phyloP scores from a whole-genome alignment of 2,329 filamentous ascomycete genomes.

The Cryphonectria radicalis region DNA sequence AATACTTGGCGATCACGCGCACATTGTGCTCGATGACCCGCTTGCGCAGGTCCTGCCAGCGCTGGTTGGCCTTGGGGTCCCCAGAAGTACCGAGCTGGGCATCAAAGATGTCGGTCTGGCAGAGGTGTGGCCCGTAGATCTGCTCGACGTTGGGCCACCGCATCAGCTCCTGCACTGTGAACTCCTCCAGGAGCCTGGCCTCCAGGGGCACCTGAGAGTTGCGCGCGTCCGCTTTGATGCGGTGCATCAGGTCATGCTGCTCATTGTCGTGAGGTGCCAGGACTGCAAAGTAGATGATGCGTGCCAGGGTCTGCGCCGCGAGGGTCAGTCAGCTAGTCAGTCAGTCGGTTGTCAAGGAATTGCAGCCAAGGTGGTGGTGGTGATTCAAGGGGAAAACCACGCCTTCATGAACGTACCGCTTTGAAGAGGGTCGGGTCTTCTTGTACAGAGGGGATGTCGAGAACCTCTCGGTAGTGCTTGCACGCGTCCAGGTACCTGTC shows the following conservation, averaged over 20 bases:
- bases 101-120: constrained; percentile 88
- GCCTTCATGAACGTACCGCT: constrained; percentile 18
- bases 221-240: constrained; percentile 83
- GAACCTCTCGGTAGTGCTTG: constrained; percentile 96
- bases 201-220: constrained; percentile 79
- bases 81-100: constrained; percentile 64
- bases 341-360: neutral
- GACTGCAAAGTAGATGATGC: constrained; percentile 97
- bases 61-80: constrained; percentile 79
- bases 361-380: neutral
- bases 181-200: constrained; percentile 86
- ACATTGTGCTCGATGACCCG: constrained; percentile 99
- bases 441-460: constrained; percentile 95
- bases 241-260: constrained; percentile 94
- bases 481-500: constrained; percentile 96
- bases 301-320: constrained; percentile 73
- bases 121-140: constrained; percentile 86
- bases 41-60: constrained; percentile 95
- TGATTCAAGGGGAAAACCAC: too few relatives aligned
- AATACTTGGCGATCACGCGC: constrained; percentile 96
- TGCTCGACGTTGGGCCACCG: constrained; percentile 93
- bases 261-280: constrained; percentile 98
- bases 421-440: constrained; percentile 66
- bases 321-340: constrained; percentile 17
- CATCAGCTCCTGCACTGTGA: constrained; percentile 96